Percentiles rank a stretch among this genome's conserved stretches.
Conservation (phyloP, 2,329 filamentous ascomycete species). For the Aspergillus pseudoviridinutans region DNA sequence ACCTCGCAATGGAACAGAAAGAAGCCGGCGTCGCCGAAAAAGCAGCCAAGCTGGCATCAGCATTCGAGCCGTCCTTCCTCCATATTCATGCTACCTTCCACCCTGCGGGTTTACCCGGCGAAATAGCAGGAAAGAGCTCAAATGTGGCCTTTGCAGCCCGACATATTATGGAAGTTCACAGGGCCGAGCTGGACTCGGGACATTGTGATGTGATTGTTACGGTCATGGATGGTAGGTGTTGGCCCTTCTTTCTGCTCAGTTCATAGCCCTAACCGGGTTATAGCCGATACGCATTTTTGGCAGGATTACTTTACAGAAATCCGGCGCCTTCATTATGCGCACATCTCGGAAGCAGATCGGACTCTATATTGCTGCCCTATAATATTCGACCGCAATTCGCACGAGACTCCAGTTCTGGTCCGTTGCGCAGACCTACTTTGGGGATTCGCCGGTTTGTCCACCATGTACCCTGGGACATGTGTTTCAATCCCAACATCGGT, state of each 20-base stretch:
- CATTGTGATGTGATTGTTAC: conserved; percentile 62
- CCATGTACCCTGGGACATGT: conserved; percentile 59
- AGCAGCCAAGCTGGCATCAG: conserved; percentile 58
- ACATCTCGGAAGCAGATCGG: conserved; percentile 39
- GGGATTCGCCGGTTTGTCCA: conserved; percentile 67
- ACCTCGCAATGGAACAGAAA: conserved; percentile 68
- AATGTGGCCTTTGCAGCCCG: conserved; percentile 67
- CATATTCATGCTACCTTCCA: conserved; percentile 66
- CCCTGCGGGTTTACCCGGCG: conserved; percentile 61
- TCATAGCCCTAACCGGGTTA: not conserved
- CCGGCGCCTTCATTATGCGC: conserved; percentile 58
- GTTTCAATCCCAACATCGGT: conserved; percentile 70
- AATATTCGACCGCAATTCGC: conserved; percentile 70
- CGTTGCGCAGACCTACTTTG: conserved; percentile 69
- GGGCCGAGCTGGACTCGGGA: conserved; percentile 24
- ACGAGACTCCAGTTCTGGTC: conserved; percentile 63
- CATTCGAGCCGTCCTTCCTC: conserved; percentile 62
- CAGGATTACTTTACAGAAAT: conserved; percentile 64
- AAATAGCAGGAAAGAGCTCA: conserved; percentile 70
- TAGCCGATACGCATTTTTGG: conserved; percentile 58
- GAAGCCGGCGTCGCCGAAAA: conserved; percentile 50
- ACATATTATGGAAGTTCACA: conserved; percentile 21
- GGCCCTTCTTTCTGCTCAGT: not conserved
- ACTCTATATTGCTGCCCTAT: conserved; percentile 68
- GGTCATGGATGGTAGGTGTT: conserved; percentile 63